These are phyloP conservation scores for Knoxia roxburghii DNA, from an alignment of 257 asterid species.

Conservation along the genomic window DNA sequence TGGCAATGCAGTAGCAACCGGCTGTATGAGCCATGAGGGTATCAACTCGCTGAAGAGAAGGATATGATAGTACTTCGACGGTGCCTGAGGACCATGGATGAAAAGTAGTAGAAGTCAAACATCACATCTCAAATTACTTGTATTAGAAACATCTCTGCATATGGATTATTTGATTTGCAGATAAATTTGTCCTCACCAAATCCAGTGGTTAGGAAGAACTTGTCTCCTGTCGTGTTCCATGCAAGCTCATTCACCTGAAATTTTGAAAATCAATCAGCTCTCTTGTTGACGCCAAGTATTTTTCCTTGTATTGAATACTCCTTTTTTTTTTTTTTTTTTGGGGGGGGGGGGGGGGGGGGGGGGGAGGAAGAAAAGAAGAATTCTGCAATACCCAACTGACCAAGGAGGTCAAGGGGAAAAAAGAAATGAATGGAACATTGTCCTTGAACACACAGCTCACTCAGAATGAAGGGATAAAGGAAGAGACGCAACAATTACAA, in stretches of 20 bases:
- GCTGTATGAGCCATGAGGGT: conserved; percentile 98
- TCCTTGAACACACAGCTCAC: neutral
- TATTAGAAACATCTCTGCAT: conserved; percentile 1
- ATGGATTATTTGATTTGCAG: neutral
- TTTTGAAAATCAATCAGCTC: conserved; percentile 1
- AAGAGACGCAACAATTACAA: neutral
- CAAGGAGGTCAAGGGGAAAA: neutral
- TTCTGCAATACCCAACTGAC: neutral
- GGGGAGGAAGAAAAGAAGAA: neutral
- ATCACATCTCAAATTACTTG: neutral
- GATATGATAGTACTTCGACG: conserved; percentile 91
- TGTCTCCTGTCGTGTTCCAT: conserved; percentile 67
- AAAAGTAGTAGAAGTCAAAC: neutral
- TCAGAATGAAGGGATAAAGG: neutral
- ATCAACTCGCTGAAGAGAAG: conserved; percentile 65
- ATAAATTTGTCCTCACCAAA: conserved; percentile 55
- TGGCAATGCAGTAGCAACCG: conserved; percentile 99
- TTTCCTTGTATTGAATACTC: neutral
- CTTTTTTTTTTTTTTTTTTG: too few species aligned
- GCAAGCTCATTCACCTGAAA: conserved; percentile 88
- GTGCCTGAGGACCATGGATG: conserved; percentile 48
- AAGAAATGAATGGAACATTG: neutral
- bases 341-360: too few species aligned
- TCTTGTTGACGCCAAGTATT: neutral
- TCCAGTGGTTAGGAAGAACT: conserved; percentile 93